Evolutionary conservation across 2,329 filamentous ascomycete species (phyloP), one percentile per base, ranked within the genome.

Genomic region (Fusarium dlaminii): DNA sequence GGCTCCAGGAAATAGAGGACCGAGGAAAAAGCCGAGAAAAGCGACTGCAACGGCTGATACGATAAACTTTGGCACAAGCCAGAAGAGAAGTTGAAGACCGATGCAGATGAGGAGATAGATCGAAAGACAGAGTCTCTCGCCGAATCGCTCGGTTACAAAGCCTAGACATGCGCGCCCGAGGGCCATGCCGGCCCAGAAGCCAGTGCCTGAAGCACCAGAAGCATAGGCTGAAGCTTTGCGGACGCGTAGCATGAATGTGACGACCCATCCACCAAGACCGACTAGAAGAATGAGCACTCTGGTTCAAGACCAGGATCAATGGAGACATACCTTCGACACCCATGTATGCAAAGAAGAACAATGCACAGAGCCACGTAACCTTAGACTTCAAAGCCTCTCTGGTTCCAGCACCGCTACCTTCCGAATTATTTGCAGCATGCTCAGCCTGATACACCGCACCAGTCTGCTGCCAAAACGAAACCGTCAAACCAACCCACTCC

Each of bases 181-280:
- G 0, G 92, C 93, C 77, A 94, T 88, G 2, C 93, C 93, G n/a
- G 92, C 87, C 93, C 93, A 95, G 82, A 94, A 95, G 0, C 92
- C 93, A 0, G 92, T 93, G 0, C 89, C 90, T 0, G 90, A 90
- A 81, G 94, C 91, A 32, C 93, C 93, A n/a, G 90, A 90, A 0
- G 90, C 89, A 75, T 94, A 94, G 0, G 89, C 82, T 5, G 83
- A 86, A 3, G 90, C 92, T 11, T 91, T 83, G 20, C 93, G 88
- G 15, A 94, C 90, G 18, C 89, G 87, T 11, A 94, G 89, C 92
- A 95, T 95, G 80, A 95, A 95, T 0, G 90, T 91, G 39, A 94
- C 91, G 39, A 95, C 90, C 93, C 93, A 96, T 8, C 93, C 93
- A 29, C 92, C 92, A 3, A 94, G 86, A 0, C 90, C 91, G 56